Evolutionary conservation across 2,329 filamentous ascomycete species (phyloP), one percentile per base, ranked within the genome.

Genomic region (Elsinoe australis): DNA sequence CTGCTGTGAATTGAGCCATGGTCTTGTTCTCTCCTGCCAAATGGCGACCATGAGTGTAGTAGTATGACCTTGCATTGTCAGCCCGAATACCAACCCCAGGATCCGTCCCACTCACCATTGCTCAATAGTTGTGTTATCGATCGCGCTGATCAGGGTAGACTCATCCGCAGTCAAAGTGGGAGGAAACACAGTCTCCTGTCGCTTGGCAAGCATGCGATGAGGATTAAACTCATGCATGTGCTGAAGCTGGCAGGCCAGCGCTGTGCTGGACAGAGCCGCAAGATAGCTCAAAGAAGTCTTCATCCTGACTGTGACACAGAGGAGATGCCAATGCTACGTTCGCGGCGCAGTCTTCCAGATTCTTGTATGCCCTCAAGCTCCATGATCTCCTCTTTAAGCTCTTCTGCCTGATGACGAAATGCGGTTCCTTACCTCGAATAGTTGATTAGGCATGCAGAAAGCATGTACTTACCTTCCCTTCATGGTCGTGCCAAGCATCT

Each of bases 1-100:
- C 63, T 51, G 64, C 66, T 0, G 69, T 72, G 68, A 68, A 72
- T 18, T 70, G 56, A 7, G 69, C 69, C 60, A 71, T 68, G 38
- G 62, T 67, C 34, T 66, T 56, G 50, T 72, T 71, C 59, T 67
- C 69, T 19, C 69, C 69, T 0, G 68, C 69, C 8, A 72, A 57
- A 56, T 71, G 69, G 26, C 66, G 64, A 3, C 67, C 67, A 14
- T 64, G 61, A 0, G 68, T 71, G 54, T 71, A 71, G 56, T 71
- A 71, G 46, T 55, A 55, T 4, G 50, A 52, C 49, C 51, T 44
- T 5, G 14, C 4, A 17, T 14, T 36, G 33, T 36, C 9, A 36
- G 33, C 4, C n/a, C 4, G 5, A 19, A 4, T 21, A 10, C 18
- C 33, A 36, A 21, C 3, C 4, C 10, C 5, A 22, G 2, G 3